A percentile compares a stretch with the other conserved stretches of the same genome.
Conservation (phyloP, 1,139 yeast species). For the Meyerozyma elateridarum region DNA sequence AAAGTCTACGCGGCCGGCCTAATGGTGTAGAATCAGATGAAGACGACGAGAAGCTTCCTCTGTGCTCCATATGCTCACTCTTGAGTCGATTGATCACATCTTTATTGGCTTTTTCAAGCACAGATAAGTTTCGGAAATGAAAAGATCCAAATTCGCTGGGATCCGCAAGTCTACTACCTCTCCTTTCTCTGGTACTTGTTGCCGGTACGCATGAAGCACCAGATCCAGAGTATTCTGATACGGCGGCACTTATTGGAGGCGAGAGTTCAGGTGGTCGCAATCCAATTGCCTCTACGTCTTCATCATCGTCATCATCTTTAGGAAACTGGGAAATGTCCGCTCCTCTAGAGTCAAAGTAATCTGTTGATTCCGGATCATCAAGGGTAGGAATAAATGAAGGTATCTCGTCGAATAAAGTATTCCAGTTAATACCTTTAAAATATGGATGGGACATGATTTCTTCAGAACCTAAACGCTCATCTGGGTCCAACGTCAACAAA, state of each 20-base stretch:
- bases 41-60: conserved; percentile 39
- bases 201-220: too few species aligned
- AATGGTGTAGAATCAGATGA: conserved; percentile 40
- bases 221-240: conserved; percentile 5
- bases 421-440: conserved; percentile 74
- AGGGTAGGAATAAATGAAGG: conserved; percentile 81
- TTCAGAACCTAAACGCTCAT: conserved; percentile 62
- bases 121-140: conserved; percentile 82
- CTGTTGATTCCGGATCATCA: conserved; percentile 84
- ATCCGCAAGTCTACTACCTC: conserved; percentile 69
- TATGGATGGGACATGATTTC: conserved; percentile 79
- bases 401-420: conserved; percentile 60
- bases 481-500: conserved; percentile 61
- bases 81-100: conserved; percentile 86
- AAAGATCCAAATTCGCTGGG: conserved; percentile 87
- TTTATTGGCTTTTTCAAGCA: conserved; percentile 88
- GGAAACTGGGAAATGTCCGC: conserved; percentile 68
- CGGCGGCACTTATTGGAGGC: conserved; percentile 2
- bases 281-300: conserved; percentile 22
- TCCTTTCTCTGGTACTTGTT: conserved; percentile 63
- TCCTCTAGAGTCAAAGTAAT: conserved; percentile 89
- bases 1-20: conserved; percentile 36
- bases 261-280: conserved; percentile 6
- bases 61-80: conserved; percentile 67
- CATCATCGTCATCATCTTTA: conserved; percentile 41